A percentile compares a stretch with the other conserved stretches of the same genome.
These are phyloP conservation scores for Penicillium fimorum DNA, from an alignment of 495 filamentous ascomycete genomes.

Conservation along the genomic window DNA sequence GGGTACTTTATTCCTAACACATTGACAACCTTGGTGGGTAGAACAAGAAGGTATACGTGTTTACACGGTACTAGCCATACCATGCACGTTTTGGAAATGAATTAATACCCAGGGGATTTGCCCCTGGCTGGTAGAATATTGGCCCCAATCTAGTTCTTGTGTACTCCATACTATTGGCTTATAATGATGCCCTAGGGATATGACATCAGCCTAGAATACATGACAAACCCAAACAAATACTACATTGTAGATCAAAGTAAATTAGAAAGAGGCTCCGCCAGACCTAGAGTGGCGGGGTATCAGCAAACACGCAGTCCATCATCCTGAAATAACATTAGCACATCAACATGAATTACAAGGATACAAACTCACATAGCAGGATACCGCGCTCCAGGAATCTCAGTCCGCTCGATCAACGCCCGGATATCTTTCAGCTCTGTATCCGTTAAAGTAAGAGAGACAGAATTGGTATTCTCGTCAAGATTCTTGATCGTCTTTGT, in stretches of 20 bases:
- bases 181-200: too few species aligned
- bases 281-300: constrained; percentile 16
- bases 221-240: background rate
- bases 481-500: constrained; percentile 52
- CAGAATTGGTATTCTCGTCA: constrained; percentile 53
- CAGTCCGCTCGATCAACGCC: constrained; percentile 9
- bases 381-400: constrained; percentile 16
- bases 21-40: too few species aligned
- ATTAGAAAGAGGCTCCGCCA: background rate
- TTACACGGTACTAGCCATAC: too few species aligned
- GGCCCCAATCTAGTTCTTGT: too few species aligned
- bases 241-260: too few species aligned
- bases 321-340: constrained; percentile 10
- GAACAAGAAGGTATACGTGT: too few species aligned
- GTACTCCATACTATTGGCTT: too few species aligned
- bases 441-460: constrained; percentile 42
- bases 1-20: too few species aligned
- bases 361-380: constrained; percentile 8
- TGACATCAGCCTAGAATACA: background rate
- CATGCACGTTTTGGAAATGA: too few species aligned
- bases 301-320: constrained; percentile 6
- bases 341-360: background rate
- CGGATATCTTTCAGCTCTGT: constrained; percentile 41
- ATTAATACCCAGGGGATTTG: too few species aligned
- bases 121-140: too few species aligned